Evolutionary conservation across 345 rosid genomes (phyloP).

Genomic region (Turritis glabra): DNA sequence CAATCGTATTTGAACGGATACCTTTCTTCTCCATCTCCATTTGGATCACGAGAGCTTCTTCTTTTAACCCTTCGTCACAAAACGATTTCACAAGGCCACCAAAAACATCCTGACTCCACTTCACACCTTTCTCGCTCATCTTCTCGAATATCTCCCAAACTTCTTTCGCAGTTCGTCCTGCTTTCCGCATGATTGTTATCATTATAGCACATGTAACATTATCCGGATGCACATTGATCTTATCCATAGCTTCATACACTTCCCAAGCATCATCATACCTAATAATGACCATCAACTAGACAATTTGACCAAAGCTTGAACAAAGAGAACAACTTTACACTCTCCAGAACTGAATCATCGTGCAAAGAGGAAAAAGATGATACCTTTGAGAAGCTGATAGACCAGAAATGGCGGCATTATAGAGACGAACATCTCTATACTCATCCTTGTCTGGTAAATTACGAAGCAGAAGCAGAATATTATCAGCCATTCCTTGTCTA

Average conservation of each 20-base stretch:
- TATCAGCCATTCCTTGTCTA: slow-evolving; percentile 56
- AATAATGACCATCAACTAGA: background rate
- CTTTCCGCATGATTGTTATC: slow-evolving; percentile 73
- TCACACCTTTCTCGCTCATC: slow-evolving; percentile 76
- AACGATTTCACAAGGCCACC: slow-evolving; percentile 77
- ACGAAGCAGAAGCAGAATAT: slow-evolving; percentile 53
- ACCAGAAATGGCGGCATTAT: slow-evolving; percentile 76
- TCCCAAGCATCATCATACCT: slow-evolving; percentile 78
- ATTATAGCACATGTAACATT: slow-evolving; percentile 75
- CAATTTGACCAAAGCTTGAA: background rate
- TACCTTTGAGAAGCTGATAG: slow-evolving; percentile 67
- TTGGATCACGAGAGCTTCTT: slow-evolving; percentile 76
- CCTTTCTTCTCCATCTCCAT: slow-evolving; percentile 92
- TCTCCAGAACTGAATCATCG: background rate
- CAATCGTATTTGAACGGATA: slow-evolving; percentile 53
- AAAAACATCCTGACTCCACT: slow-evolving; percentile 70
- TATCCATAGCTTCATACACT: slow-evolving; percentile 69
- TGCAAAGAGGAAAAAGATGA: background rate
- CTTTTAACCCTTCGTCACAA: slow-evolving; percentile 80
- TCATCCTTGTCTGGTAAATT: slow-evolving; percentile 63
- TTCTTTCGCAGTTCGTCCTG: slow-evolving; percentile 69
- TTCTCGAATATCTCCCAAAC: slow-evolving; percentile 73
- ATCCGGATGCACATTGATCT: slow-evolving; percentile 56
- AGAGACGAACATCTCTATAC: slow-evolving; percentile 68
- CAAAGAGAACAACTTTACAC: slow-evolving; percentile 15